Percentiles rank a stretch among this genome's conserved stretches.
These are phyloP conservation scores for Verticillium alfalfae DNA, from an alignment of 2,329 filamentous ascomycete genomes.

Conservation along the genomic window DNA sequence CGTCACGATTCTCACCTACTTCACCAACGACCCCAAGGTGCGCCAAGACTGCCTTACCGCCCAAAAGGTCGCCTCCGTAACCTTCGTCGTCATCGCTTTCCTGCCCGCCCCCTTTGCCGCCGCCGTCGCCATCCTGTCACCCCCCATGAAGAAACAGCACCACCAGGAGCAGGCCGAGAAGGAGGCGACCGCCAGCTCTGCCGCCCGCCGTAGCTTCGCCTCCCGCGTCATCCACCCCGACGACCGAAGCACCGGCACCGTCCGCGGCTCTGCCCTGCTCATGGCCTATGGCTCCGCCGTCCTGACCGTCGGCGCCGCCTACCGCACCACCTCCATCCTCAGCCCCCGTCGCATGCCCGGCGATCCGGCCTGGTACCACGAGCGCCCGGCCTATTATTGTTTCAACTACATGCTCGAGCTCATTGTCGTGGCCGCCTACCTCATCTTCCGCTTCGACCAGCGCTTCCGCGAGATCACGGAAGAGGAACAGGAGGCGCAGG, in stretches of 20 bases:
- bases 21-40: slow-evolving; percentile 2
- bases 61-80: slow-evolving; percentile 1
- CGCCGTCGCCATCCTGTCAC: slow-evolving; percentile 43
- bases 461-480: slow-evolving; percentile 63
- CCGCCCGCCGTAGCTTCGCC: slow-evolving; percentile 51
- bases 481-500: background rate
- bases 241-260: slow-evolving; percentile 53
- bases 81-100: slow-evolving; percentile 1
- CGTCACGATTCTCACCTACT: slow-evolving; percentile 1
- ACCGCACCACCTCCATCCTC: slow-evolving; percentile 59
- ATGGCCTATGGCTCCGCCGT: slow-evolving; percentile 53
- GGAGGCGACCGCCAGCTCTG: too few species aligned
- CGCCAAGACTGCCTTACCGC: slow-evolving; percentile 1
- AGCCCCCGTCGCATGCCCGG: slow-evolving; percentile 31
- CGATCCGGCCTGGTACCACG: slow-evolving; percentile 64
- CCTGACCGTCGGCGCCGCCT: slow-evolving; percentile 63
- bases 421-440: slow-evolving; percentile 62
- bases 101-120: slow-evolving; percentile 6
- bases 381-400: slow-evolving; percentile 69
- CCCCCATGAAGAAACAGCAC: slow-evolving; percentile 48
- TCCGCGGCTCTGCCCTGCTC: slow-evolving; percentile 61
- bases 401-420: slow-evolving; percentile 76
- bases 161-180: slow-evolving; percentile 37
- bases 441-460: slow-evolving; percentile 63
- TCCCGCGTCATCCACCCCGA: slow-evolving; percentile 53